A percentile compares a stretch with the other conserved stretches of the same genome.
phyloP scores from a whole-genome alignment of 2,329 filamentous ascomycete species.

The Paecilomyces formosus region DNA sequence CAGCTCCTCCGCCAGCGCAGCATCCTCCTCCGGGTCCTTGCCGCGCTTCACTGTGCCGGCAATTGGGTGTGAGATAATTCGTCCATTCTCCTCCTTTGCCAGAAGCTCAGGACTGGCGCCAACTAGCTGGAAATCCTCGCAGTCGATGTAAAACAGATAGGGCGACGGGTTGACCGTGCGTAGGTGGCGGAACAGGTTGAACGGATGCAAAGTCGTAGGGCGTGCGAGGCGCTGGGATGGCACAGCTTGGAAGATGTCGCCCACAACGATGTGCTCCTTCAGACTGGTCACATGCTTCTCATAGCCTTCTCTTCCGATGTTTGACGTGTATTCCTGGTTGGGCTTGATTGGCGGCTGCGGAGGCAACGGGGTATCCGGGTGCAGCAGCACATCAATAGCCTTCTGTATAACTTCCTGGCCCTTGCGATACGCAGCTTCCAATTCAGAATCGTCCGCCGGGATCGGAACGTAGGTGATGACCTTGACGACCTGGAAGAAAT shows the following conservation, averaged over 20 bases:
- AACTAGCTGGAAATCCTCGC: conserved; percentile 86
- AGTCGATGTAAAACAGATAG: conserved; percentile 94
- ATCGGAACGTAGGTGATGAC: conserved; percentile 85
- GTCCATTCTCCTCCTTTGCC: conserved; percentile 78
- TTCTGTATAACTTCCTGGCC: conserved; percentile 58
- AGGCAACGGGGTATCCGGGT: conserved; percentile 69
- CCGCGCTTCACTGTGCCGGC: conserved; percentile 91
- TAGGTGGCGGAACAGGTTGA: conserved; percentile 95
- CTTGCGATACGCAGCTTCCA: conserved; percentile 63
- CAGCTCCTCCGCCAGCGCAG: conserved; percentile 67
- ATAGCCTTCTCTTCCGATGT: conserved; percentile 83
- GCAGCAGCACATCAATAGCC: conserved; percentile 64
- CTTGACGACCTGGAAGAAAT: conserved; percentile 88
- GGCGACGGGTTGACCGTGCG: conserved; percentile 97
- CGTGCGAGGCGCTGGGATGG: conserved; percentile 88
- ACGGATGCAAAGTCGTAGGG: conserved; percentile 85
- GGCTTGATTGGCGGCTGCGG: conserved; percentile 64
- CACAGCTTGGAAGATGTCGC: conserved; percentile 96
- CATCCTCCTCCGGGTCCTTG: conserved; percentile 72
- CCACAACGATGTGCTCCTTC: conserved; percentile 83
- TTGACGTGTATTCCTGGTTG: conserved; percentile 77
- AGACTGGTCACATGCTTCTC: conserved; percentile 78
- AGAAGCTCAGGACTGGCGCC: conserved; percentile 92
- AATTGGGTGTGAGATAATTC: conserved; percentile 93
- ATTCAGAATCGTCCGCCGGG: conserved; percentile 47